A percentile compares a stretch with the other conserved stretches of the same genome.
Evolutionary conservation across 23 red algal genomes (phyloP).

Genomic region (Agarophyton chilense): DNA sequence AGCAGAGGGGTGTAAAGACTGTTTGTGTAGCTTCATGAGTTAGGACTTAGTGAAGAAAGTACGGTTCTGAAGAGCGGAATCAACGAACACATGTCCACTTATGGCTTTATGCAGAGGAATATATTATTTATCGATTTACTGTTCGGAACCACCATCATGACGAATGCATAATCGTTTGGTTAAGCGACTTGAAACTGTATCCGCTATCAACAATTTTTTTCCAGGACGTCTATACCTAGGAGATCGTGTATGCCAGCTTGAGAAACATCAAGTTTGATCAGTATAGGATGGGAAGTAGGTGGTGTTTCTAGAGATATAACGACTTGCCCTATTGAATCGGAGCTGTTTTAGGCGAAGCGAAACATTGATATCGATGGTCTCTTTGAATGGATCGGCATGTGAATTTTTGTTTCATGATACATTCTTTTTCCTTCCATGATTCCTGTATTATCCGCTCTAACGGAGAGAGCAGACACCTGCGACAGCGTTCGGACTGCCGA

Average conservation of each 20-base stretch:
- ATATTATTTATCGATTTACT: conserved; percentile 10
- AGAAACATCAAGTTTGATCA: no score
- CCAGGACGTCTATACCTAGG: neutral
- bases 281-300: no score
- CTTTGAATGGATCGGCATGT: no score
- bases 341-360: neutral
- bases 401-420: neutral
- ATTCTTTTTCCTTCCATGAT: neutral
- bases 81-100: conserved; percentile 20
- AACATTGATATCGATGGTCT: no score
- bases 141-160: no score
- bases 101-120: neutral
- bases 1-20: conserved; percentile 38
- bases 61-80: neutral
- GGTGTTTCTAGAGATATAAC: no score
- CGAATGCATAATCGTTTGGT: neutral
- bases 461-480: no score
- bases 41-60: neutral
- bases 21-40: conserved; percentile 9
- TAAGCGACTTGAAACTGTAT: conserved; percentile 2
- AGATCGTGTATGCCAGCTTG: neutral
- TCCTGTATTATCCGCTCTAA: no score
- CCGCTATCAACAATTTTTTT: neutral
- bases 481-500: no score
- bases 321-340: neutral